Base-by-base conservation (phyloP, 768 basidiomycete genomes). In the Russula virescens region DNA sequence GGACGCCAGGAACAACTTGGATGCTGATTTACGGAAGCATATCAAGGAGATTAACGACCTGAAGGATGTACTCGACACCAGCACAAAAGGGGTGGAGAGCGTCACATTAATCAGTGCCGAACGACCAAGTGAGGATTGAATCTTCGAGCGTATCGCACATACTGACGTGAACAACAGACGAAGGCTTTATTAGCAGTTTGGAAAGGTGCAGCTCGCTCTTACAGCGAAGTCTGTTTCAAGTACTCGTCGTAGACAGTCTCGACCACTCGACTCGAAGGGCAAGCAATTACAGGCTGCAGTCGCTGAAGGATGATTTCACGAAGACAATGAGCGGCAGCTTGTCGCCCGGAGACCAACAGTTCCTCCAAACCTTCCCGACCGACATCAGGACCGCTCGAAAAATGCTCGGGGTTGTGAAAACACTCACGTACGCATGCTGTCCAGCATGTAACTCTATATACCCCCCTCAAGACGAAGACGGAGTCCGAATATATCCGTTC, bases 171-270 rank as follows among this genome's bases (percentile, higher is more conserved):
- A n/a, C 19, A 14, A 46, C 55, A 56, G 55, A 56, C 23, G 14
- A 56, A 21, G 19, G 38, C 8, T 43, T 55, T 28, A n/a, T 55
- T 23, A 18, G 10, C n/a, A n/a, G n/a, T n/a, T n/a, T n/a, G n/a
- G n/a, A n/a, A n/a, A n/a, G n/a, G n/a, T n/a, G n/a, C n/a, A 25
- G 16, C 56, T 48, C 56, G 13, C 31, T 57, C 16, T 23, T 57
- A 18, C 45, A 35, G 34, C 13, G 34, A 57, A 57, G 56, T 18
- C 23, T 57, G 21, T 46, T 57, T 31, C 31, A 47, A 48, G 31
- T 57, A 28, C 45, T 57, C 38, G 46, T 38, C 46, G n/a, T 34
- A 7, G 31, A 57, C 56, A 57, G 28, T 38, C n/a, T n/a, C n/a
- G n/a, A n/a, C n/a, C n/a, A n/a, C n/a, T n/a, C n/a, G n/a, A n/a